Conservation (phyloP, 352 stramenopile genomes). For the Blastocystis sp. region DNA sequence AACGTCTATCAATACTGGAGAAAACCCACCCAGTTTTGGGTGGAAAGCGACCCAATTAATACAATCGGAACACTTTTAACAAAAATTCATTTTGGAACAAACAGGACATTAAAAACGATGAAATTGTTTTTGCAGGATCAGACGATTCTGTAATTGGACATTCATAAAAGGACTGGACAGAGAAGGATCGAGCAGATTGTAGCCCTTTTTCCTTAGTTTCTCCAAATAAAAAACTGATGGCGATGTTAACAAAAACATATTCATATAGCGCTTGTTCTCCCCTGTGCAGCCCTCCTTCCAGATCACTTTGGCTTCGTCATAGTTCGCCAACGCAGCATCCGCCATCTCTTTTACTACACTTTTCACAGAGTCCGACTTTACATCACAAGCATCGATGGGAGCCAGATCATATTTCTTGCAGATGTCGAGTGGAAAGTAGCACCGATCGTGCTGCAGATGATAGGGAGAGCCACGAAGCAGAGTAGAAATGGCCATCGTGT, state of each 20-base stretch:
- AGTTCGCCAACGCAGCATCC: not conserved
- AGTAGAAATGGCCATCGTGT: not conserved
- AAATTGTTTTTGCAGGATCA: conserved; percentile 7
- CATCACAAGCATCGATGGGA: not conserved
- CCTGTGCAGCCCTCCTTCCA: conserved; percentile 4
- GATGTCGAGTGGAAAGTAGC: not conserved
- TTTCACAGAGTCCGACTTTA: not conserved
- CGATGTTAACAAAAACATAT: not conserved
- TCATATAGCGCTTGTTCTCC: not conserved
- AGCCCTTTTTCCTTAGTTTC: not conserved
- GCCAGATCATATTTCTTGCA: not conserved
- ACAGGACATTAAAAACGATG: not conserved
- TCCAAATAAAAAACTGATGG: conserved; percentile 8
- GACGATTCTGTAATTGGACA: conserved; percentile 3
- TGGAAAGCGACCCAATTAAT: conserved; percentile 5
- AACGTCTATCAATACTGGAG: conserved; percentile 5
- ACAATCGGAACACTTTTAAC: not conserved
- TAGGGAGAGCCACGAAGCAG: not conserved
- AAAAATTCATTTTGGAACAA: conserved; percentile 2
- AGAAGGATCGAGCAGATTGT: not conserved
- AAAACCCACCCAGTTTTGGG: not conserved
- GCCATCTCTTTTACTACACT: not conserved
- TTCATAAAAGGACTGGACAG: conserved; percentile 48
- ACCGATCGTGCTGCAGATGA: not conserved
- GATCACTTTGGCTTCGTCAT: not conserved